A percentile compares a stretch with the other conserved stretches of the same genome.
Conservation (phyloP, 768 basidiomycete species). For the Imleria badia region DNA sequence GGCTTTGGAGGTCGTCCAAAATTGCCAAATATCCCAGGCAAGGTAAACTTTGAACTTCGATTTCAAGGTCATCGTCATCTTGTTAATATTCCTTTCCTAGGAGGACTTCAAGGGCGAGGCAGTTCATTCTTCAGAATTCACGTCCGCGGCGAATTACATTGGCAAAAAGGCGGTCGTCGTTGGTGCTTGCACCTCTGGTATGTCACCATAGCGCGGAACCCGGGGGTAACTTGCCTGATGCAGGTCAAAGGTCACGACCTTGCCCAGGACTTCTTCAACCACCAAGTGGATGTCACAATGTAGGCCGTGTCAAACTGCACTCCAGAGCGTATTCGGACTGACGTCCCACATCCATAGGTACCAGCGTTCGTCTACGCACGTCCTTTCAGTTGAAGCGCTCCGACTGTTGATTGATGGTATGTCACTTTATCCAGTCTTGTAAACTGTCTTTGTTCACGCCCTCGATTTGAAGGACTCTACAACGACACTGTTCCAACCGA, state of each 20-base stretch:
- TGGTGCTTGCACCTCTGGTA: constrained; percentile 65
- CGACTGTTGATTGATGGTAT: background rate
- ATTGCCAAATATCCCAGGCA: constrained; percentile 45
- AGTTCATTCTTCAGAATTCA: constrained; percentile 54
- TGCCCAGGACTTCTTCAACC: constrained; percentile 34
- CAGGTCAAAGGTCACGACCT: constrained; percentile 34
- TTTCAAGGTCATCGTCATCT: background rate
- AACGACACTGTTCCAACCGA: constrained; percentile 19
- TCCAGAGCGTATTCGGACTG: background rate
- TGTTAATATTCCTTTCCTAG: constrained; percentile 19
- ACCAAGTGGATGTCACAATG: constrained; percentile 33
- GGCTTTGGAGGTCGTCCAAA: constrained; percentile 48
- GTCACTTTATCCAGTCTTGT: background rate
- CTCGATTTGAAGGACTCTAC: background rate
- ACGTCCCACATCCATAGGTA: background rate
- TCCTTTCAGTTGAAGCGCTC: background rate
- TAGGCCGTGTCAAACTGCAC: background rate
- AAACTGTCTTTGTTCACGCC: background rate
- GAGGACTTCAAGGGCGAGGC: constrained; percentile 53
- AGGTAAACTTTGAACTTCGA: constrained; percentile 25
- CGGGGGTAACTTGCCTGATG: constrained; percentile 7
- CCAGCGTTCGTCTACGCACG: background rate
- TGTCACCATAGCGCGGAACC: background rate
- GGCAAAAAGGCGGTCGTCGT: constrained; percentile 71
- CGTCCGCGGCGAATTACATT: constrained; percentile 43